Evolutionary conservation across 352 stramenopile genomes (phyloP).

Genomic region (Blastocystis sp.): DNA sequence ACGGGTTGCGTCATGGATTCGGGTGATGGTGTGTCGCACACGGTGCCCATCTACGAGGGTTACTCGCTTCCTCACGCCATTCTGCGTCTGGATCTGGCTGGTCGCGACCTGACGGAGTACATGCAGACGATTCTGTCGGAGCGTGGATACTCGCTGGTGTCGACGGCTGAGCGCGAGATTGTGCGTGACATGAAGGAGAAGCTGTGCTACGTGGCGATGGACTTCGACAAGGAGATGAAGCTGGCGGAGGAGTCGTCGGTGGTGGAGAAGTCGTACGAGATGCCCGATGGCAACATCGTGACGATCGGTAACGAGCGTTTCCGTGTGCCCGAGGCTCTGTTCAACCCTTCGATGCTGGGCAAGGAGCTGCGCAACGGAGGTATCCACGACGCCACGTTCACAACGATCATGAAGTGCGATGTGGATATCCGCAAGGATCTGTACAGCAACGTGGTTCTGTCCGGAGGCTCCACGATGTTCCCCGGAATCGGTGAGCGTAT

Average conservation of each 20-base stretch:
- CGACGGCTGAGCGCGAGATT: conserved; percentile 74
- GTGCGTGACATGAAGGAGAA: conserved; percentile 94
- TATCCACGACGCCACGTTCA: conserved; percentile 74
- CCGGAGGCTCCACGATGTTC: conserved; percentile 76
- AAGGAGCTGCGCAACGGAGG: conserved; percentile 66
- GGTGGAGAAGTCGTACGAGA: conserved; percentile 83
- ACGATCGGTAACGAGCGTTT: conserved; percentile 72
- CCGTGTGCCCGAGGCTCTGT: conserved; percentile 70
- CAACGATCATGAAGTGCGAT: conserved; percentile 90
- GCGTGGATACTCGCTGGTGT: conserved; percentile 74
- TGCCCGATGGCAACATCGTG: conserved; percentile 78
- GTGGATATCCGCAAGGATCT: conserved; percentile 84
- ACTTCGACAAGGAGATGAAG: conserved; percentile 83
- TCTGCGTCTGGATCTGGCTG: conserved; percentile 74
- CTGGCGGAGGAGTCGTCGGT: conserved; percentile 74
- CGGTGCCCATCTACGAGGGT: conserved; percentile 86
- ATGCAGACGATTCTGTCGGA: conserved; percentile 63
- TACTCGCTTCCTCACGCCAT: conserved; percentile 79
- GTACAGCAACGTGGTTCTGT: conserved; percentile 81
- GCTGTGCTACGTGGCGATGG: conserved; percentile 82
- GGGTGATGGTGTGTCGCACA: conserved; percentile 78
- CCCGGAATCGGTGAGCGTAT: conserved; percentile 76
- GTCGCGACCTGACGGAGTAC: conserved; percentile 72
- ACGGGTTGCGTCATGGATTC: conserved; percentile 76
- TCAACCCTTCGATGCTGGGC: conserved; percentile 71